phyloP scores from a whole-genome alignment of 306 rosid species.

The Trichosanthes cucumerina region DNA sequence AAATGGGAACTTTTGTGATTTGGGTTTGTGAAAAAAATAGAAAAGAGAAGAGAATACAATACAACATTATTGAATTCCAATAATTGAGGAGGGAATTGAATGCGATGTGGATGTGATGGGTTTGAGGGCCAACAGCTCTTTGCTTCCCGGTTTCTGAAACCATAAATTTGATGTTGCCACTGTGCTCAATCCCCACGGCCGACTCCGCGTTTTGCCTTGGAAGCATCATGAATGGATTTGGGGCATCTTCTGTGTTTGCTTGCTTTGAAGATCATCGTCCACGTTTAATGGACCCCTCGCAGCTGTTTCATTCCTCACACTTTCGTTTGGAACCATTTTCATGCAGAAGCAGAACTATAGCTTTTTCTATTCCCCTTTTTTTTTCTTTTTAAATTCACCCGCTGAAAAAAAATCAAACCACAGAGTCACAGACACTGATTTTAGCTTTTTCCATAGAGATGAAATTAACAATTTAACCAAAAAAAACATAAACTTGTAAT shows the following conservation, averaged over 20 bases:
- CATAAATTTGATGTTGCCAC: constrained; percentile 2
- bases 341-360: no score
- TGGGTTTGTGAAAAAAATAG: not conserved
- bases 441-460: no score
- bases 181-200: not conserved
- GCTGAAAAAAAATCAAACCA: no score
- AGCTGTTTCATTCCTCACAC: not conserved
- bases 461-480: no score
- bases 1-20: not conserved
- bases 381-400: no score
- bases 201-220: not conserved
- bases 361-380: no score
- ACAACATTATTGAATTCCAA: not conserved
- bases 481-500: no score
- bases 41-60: not conserved
- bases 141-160: not conserved
- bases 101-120: not conserved
- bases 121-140: not conserved
- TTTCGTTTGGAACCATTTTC: no score
- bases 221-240: not conserved
- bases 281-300: not conserved
- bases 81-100: not conserved
- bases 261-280: not conserved
- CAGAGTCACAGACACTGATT: no score
- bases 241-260: not conserved